Conservation (phyloP, 768 basidiomycete species). For the Boletellus emodensis region DNA sequence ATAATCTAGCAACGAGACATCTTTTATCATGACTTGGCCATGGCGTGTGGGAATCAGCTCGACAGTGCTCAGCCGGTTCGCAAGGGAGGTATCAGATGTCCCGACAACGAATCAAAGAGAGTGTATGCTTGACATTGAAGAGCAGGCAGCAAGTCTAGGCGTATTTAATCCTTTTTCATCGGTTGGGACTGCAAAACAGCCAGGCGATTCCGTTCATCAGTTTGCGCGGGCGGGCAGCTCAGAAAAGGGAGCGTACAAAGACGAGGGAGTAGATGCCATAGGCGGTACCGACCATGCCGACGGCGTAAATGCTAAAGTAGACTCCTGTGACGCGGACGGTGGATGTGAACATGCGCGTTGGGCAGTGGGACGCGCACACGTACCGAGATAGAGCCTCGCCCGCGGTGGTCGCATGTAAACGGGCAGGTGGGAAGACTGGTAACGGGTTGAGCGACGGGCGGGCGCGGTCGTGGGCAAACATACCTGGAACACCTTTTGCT, state of each 20-base stretch:
- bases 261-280: conserved; percentile 48
- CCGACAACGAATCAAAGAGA: conserved; percentile 3
- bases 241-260: conserved; percentile 33
- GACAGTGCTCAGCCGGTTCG: neutral
- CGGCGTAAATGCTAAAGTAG: conserved; percentile 51
- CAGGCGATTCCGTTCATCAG: neutral
- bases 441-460: conserved; percentile 3
- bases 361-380: conserved; percentile 2
- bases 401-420: conserved; percentile 61
- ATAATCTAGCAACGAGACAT: neutral
- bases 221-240: neutral
- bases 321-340: conserved; percentile 38
- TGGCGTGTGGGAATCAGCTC: neutral
- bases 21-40: neutral
- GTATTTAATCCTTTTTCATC: conserved; percentile 21
- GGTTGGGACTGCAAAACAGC: conserved; percentile 26
- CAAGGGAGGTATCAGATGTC: neutral
- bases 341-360: neutral
- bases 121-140: conserved; percentile 16
- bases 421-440: conserved; percentile 40
- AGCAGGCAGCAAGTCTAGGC: conserved; percentile 13
- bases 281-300: conserved; percentile 50
- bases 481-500: conserved; percentile 67
- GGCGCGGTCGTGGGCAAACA: neutral
- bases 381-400: conserved; percentile 63